Evolutionary conservation across 805 yeast genomes (phyloP).

Genomic region (Grigorovia transvaalensis): DNA sequence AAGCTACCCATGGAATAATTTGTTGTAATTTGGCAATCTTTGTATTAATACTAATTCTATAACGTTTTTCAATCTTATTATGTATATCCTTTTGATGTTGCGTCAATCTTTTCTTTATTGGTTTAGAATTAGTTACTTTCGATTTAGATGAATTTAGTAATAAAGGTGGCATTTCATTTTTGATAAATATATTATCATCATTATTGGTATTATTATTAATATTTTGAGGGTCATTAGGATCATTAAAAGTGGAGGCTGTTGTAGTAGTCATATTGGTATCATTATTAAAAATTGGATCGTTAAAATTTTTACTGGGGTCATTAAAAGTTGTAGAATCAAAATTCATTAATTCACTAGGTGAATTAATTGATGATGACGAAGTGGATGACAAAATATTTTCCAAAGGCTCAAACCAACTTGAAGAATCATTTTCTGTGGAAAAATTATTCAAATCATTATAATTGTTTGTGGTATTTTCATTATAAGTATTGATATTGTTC

Average conservation of each 20-base stretch:
- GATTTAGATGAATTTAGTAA: background rate
- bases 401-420: conserved; percentile 22
- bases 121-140: background rate
- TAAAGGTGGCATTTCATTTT: background rate
- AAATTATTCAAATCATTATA: background rate
- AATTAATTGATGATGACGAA: conserved; percentile 16
- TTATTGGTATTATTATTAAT: background rate
- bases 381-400: conserved; percentile 20
- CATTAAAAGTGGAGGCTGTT: background rate
- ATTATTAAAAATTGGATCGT: background rate
- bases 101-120: conserved; percentile 41
- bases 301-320: background rate
- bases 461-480: background rate
- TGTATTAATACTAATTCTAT: conserved; percentile 61
- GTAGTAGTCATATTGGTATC: background rate
- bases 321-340: background rate
- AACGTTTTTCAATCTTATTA: conserved; percentile 61
- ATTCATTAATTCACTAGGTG: conserved; percentile 7
- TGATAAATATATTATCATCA: background rate
- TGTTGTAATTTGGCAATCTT: conserved; percentile 59
- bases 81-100: conserved; percentile 58
- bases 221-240: background rate
- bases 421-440: background rate
- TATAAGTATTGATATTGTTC: background rate
- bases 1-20: conserved; percentile 57